Evolutionary conservation across 2,329 filamentous ascomycete species (phyloP).

Genomic region (Cytospora piceae): DNA sequence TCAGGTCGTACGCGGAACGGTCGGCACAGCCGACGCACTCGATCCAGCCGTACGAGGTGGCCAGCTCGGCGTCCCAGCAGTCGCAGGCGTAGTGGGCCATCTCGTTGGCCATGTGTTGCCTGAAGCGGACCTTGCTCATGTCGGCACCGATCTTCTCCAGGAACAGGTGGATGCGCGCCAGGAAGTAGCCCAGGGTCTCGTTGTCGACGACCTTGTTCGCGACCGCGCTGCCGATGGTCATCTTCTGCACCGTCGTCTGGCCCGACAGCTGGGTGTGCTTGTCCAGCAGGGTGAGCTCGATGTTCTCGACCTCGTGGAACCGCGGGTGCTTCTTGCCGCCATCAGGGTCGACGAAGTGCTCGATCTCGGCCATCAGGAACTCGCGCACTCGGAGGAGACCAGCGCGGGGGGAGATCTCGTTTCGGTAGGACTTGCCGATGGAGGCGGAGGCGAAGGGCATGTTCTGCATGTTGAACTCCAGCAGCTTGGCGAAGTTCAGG

Average conservation of each 20-base stretch:
- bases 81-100: conserved; percentile 92
- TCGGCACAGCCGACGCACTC: conserved; percentile 98
- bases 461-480: conserved; percentile 91
- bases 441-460: conserved; percentile 98
- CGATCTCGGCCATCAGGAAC: conserved; percentile 98
- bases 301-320: conserved; percentile 81
- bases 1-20: conserved; percentile 91
- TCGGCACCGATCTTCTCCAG: conserved; percentile 87
- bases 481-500: conserved; percentile 92
- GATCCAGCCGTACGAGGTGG: conserved; percentile 93
- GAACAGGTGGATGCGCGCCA: conserved; percentile 92
- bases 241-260: conserved; percentile 73
- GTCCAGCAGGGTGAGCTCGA: conserved; percentile 83
- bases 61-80: conserved; percentile 96
- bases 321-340: conserved; percentile 92
- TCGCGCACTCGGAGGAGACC: conserved; percentile 93
- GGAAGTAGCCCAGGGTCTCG: conserved; percentile 96
- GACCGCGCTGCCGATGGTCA: conserved; percentile 86
- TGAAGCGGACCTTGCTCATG: conserved; percentile 85
- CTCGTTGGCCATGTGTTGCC: conserved; percentile 86
- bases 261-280: conserved; percentile 84
- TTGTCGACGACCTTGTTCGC: conserved; percentile 85
- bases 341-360: conserved; percentile 95
- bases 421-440: conserved; percentile 97
- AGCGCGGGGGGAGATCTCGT: conserved; percentile 92